Base-by-base conservation (phyloP, 257 asterid genomes). In the Thymus quinquecostatus region DNA sequence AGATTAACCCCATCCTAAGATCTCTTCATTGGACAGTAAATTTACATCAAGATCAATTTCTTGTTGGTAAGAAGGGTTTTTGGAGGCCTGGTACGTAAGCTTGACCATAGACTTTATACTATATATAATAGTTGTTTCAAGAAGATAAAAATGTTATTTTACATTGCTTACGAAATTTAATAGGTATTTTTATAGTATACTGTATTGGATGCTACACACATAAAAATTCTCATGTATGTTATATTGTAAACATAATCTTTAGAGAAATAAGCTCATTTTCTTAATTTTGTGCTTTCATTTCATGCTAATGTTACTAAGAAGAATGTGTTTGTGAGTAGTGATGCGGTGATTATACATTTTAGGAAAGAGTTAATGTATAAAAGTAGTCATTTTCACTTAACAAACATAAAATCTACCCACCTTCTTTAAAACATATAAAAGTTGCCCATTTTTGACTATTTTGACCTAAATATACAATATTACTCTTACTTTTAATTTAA, bases 1-100 rank as follows among this genome's bases (percentile, higher is more conserved):
- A 81, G 79, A 83, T 95, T 21, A 69, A 54, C 38, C 85, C 92
- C 21, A 47, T 92, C 60, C 80, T 95, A 75, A 72, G 71, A 76
- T 89, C 98, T 8, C 91, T 95, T 69, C 91, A 88, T 45, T 95
- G 99, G 97, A 86, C 96, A 13, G 74, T 84, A 9, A 77, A 75
- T 57, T 61, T 90, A 36, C 84, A 84, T 76, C 97, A 82, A 66
- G 84, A 85, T 67, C 91, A 87, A 84, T 92, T 89, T 81, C 96
- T 95, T 68, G 88, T 92, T 54, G 92, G 94, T 6, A 82, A 86
- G 87, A 95, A 92, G 81, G 86, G 78, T 47, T 87, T 88, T 71
- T 92, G 97, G 98, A 86, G 98, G 66, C 98, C 98, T 34, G 76
- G 60, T 64, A 70, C 59, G 51, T 70, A 68, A 11, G 68, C 76